phyloP scores from a whole-genome alignment of 1,139 yeast genomes.

The Debaryomycetaceae sp. region DNA sequence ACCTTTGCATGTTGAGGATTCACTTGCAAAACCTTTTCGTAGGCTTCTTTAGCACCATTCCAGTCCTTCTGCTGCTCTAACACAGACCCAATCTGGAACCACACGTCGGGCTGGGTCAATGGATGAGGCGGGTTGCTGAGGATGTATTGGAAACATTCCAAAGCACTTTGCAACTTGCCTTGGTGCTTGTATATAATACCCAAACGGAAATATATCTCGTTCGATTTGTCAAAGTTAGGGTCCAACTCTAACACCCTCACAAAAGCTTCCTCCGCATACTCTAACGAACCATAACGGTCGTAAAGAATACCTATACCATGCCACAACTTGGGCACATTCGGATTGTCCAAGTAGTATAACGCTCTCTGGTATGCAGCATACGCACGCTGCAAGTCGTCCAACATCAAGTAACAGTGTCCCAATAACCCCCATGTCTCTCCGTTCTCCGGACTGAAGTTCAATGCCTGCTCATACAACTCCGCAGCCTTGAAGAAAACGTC shows the following conservation, averaged over 20 bases:
- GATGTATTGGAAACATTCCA: constrained; percentile 92
- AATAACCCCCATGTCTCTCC: constrained; percentile 97
- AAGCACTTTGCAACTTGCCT: constrained; percentile 77
- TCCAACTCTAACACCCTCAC: constrained; percentile 93
- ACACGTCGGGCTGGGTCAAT: constrained; percentile 91
- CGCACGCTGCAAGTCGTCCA: constrained; percentile 93
- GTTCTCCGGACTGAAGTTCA: constrained; percentile 77
- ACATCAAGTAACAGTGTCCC: constrained; percentile 95
- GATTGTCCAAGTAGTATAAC: constrained; percentile 82
- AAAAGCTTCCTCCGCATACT: constrained; percentile 97
- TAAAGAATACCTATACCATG: constrained; percentile 96
- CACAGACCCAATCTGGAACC: constrained; percentile 97
- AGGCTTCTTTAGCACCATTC: constrained; percentile 90
- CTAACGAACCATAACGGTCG: constrained; percentile 92
- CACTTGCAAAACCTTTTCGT: constrained; percentile 84
- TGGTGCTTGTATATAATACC: constrained; percentile 98
- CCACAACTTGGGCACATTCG: constrained; percentile 96
- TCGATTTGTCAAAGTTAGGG: constrained; percentile 93
- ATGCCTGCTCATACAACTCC: constrained; percentile 84
- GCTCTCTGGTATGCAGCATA: constrained; percentile 97
- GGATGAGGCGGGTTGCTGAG: constrained; percentile 92
- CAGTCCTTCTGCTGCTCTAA: constrained; percentile 92
- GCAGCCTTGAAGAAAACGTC: constrained; percentile 94
- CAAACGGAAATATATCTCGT: constrained; percentile 90
- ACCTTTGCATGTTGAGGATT: constrained; percentile 96